These are phyloP conservation scores for Sechiopsis laciniata DNA, from an alignment of 306 rosid genomes.

Conservation along the genomic window DNA sequence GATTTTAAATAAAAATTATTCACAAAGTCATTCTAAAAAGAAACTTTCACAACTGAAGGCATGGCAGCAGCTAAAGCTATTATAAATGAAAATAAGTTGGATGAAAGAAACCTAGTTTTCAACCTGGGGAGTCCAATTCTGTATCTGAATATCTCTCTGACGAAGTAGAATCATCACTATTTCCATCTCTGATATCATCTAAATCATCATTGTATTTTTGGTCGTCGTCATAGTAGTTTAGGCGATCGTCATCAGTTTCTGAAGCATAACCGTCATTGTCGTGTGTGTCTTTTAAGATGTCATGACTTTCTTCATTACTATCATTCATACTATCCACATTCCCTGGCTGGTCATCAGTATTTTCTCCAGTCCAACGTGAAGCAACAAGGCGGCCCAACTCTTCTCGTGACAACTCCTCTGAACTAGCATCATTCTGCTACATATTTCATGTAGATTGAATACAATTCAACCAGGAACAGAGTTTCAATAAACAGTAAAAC, in stretches of 20 bases:
- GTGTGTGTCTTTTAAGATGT: slow-evolving; percentile 33
- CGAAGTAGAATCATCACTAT: slow-evolving; percentile 50
- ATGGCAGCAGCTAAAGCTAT: not conserved
- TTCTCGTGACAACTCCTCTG: slow-evolving; percentile 66
- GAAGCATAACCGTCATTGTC: slow-evolving; percentile 71
- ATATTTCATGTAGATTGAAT: slow-evolving; percentile 27
- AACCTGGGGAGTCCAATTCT: slow-evolving; percentile 68
- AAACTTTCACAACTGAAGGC: not conserved
- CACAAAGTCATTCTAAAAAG: too few relatives aligned
- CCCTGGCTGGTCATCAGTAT: slow-evolving; percentile 39
- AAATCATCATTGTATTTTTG: slow-evolving; percentile 36
- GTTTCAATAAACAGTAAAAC: not conserved
- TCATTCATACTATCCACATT: slow-evolving; percentile 37
- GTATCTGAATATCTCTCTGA: slow-evolving; percentile 52
- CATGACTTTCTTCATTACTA: slow-evolving; percentile 38
- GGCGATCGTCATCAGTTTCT: slow-evolving; percentile 64
- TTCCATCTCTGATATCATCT: slow-evolving; percentile 50
- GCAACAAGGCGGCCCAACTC: slow-evolving; percentile 98
- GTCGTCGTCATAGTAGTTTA: slow-evolving; percentile 35
- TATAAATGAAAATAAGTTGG: slow-evolving; percentile 14
- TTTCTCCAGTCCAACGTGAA: slow-evolving; percentile 97
- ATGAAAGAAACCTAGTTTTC: slow-evolving; percentile 23
- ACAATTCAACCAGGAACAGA: slow-evolving; percentile 19
- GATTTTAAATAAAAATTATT: slow-evolving; percentile 22
- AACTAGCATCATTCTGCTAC: slow-evolving; percentile 54